These are phyloP conservation scores for Candida glucosophila DNA, from an alignment of 1,139 yeast genomes.

Conservation along the genomic window DNA sequence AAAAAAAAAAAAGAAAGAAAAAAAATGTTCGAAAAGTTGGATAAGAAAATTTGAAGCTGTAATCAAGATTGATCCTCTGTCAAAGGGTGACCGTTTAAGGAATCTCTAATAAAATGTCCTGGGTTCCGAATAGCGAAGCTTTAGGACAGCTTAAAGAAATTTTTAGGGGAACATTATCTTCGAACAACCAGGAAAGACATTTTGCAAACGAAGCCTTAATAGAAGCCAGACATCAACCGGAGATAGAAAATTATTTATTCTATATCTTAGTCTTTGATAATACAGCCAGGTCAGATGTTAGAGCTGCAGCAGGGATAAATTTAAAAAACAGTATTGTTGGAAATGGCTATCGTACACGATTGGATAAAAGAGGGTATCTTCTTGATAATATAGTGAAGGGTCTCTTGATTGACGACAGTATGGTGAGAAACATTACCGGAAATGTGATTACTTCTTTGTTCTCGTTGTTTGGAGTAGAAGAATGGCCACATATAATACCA, in stretches of 20 bases:
- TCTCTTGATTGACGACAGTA: constrained; percentile 44
- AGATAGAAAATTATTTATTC: constrained; percentile 71
- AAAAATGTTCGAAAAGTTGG: no score
- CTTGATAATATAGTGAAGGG: constrained; percentile 63
- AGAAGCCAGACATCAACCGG: constrained; percentile 62
- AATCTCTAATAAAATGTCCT: constrained; percentile 16
- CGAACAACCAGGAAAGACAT: constrained; percentile 44
- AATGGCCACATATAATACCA: constrained; percentile 72
- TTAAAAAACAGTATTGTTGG: constrained; percentile 64
- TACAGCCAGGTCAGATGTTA: constrained; percentile 41
- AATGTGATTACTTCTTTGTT: constrained; percentile 82
- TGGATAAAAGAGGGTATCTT: constrained; percentile 42
- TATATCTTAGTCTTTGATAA: constrained; percentile 54
- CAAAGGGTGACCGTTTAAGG: no score
- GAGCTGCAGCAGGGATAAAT: constrained; percentile 86
- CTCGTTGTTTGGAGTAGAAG: constrained; percentile 56
- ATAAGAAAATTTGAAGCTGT: no score
- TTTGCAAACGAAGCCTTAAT: constrained; percentile 61
- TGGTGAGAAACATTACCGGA: constrained; percentile 83
- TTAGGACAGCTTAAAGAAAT: constrained; percentile 56
- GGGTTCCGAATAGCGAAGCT: constrained; percentile 61
- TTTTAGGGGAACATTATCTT: constrained; percentile 58
- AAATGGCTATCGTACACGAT: constrained; percentile 16
- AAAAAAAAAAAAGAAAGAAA: not conserved
- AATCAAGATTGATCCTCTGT: no score